A percentile compares a stretch with the other conserved stretches of the same genome.
Conservation (phyloP, 495 filamentous ascomycete species). For the Hapsidospora chrysogenum region DNA sequence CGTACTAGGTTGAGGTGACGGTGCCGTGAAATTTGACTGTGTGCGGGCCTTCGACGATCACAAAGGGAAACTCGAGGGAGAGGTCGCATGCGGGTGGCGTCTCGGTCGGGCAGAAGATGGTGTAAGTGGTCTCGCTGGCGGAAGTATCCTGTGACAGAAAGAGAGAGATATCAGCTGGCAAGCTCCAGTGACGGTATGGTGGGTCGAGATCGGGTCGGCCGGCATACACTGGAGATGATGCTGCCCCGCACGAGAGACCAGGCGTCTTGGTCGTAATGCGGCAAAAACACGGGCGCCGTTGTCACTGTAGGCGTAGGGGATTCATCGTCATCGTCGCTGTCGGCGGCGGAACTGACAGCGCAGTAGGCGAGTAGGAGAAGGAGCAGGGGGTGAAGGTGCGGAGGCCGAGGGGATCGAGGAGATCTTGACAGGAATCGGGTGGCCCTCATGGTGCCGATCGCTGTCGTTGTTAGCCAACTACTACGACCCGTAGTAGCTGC, state of each 20-base stretch:
- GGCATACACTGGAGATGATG: conserved; percentile 18
- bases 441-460: too few relatives aligned
- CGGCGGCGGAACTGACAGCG: neutral
- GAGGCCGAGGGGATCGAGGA: too few relatives aligned
- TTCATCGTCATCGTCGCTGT: neutral
- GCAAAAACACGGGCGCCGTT: conserved; percentile 19
- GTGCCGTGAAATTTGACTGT: conserved; percentile 14
- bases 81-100: conserved; percentile 9
- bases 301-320: conserved; percentile 6
- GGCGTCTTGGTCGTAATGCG: conserved; percentile 9
- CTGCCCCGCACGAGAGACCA: conserved; percentile 20
- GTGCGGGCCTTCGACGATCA: conserved; percentile 18
- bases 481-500: too few relatives aligned
- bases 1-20: conserved; percentile 12
- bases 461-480: too few relatives aligned
- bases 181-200: too few relatives aligned
- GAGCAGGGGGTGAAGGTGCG: too few relatives aligned
- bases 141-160: conserved; percentile 1
- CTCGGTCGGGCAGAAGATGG: conserved; percentile 20
- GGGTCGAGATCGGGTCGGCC: too few relatives aligned
- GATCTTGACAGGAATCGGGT: too few relatives aligned
- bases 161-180: neutral
- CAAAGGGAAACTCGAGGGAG: conserved; percentile 17
- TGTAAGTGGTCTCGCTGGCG: conserved; percentile 15
- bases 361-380: too few relatives aligned